Base-by-base conservation (phyloP, 2,329 filamentous ascomycete genomes). In the Clonostachys solani region DNA sequence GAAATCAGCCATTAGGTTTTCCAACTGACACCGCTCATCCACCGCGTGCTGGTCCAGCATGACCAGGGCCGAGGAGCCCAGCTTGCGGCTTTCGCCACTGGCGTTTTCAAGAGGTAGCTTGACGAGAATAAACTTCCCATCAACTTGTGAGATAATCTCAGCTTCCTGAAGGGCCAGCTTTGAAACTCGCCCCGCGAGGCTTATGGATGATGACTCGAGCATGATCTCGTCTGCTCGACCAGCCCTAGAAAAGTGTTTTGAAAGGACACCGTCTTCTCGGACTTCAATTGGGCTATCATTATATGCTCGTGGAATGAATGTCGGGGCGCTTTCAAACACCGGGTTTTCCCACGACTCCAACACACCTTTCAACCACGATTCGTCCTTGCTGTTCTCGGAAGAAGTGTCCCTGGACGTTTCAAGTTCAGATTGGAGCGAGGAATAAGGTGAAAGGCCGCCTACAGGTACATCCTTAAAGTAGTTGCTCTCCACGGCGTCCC, bases 11-110 rank as follows among this genome's bases (percentile, higher is more conserved):
- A 95, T 82, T 1, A 99, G 73, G 0, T 65, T 61, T 60, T 99
- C 94, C 2, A 97, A 78, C 2, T 84, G 83, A 52, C 87, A 83
- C 42, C 94, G 80, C 68, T 99, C 94, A 61, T 96, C 92, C 4
- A 92, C 94, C 1, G 94, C 94, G 61, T 99, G 94, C 59, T 99
- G 94, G 59, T 99, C 94, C 6, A 96, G 77, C 37, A 96, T 72
- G 1, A 95, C 75, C 5, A 97, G 68, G 2, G 83, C 34, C 87
- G 71, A 40, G 75, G 46, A 8, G 44, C 33, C 13, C 42, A 49
- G 6, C 5, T 16, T 8, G 18, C 23, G 18, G 4, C 12, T 46
- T 49, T 8, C 3, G 15, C 7, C 13, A 17, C 19, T 3, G n/a
- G 41, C 12, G 16, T 37, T 18, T 18, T 58, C 45, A 13, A 61